Base-by-base conservation (phyloP, 1,284 basidiomycete species). In the Fomitopsis betulina region DNA sequence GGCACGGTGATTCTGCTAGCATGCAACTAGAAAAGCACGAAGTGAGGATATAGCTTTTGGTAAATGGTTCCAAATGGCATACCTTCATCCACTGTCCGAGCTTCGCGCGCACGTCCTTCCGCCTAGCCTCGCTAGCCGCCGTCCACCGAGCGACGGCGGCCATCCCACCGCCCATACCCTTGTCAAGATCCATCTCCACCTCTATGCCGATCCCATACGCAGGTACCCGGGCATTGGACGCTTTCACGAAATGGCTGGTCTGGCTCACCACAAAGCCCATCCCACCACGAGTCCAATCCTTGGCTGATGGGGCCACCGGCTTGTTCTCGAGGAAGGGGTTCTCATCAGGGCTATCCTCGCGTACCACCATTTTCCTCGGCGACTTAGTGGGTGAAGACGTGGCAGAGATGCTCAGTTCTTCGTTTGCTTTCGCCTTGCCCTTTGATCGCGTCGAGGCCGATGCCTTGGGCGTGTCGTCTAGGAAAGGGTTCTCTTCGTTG, bases 101-200 rank as follows among this genome's bases (percentile, higher is more conserved):
- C 67, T 90, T 93, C 19, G 67, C 62, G 19, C 76, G 76, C 58
- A 92, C 79, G 57, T 82, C 74, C 58, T 77, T 74, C 59, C 83
- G 79, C 54, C 90, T 82, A 38, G 74, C 73, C 56, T 89, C 87
- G 30, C 80, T 75, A 49, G 78, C 82, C 42, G 86, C 82, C 2
- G 91, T 91, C 90, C 90, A 93, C 58, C 89, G 82, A 55, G 91
- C 91, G 51, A 93, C 87, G 33, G 90, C 87, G 54, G 89, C 89
- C 85, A 93, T 92, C 7, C 90, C 90, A 51, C 81, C 84, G 19
- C 75, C 76, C 85, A 89, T 86, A 61, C 81, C 85, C 72, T 87
- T 89, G 71, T 91, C 87, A 56, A 91, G 82, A 65, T 91, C 83
- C 76, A 91, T 87, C 66, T 92, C 89, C 32, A 92, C 89, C 71